Evolutionary conservation across 306 rosid species (phyloP), one percentile per base, ranked within the genome.

Genomic region (Malus sieversii): DNA sequence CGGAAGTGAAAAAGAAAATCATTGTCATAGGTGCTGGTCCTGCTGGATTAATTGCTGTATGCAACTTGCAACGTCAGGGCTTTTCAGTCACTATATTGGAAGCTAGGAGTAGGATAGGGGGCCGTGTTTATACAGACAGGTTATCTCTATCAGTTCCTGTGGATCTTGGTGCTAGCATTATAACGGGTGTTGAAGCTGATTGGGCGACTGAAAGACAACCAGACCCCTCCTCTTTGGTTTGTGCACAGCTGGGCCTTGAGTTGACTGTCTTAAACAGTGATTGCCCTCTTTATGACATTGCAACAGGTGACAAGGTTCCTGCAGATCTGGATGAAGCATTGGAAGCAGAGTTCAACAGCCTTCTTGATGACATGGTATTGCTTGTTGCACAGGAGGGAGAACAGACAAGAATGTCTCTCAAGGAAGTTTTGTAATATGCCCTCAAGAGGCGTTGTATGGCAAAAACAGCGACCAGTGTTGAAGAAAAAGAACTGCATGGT

Each of bases 141-240:
- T 85, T 91, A 60, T 88, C 99, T 61, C 90, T 96, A 71, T 96
- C 99, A 77, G 99, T 96, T 77, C 98, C 97, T 4, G 99, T 96
- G 68, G 99, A 96, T 89, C 98, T 96, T 77, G 99, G 99, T 75
- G 99, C 99, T 74, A 96, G 99, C 89, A 96, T 92, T 87, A 96
- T 96, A 76, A 96, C 99, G 40, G 99, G 99, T 73, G 97, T 96
- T 71, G 99, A 96, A 91, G 99, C 99, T 82, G 99, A 96, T 83
- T 95, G 91, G 77, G 89, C 89, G 48, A 96, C 98, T 45, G 99
- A 90, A 88, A 92, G 99, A 81, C 89, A 97, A 82, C 97, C 99
- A 11, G 99, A 96, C 84, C 99, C 99, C 65, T 92, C 99, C 58
- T 89, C 99, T 59, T 83, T 96, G 92, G 74, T 96, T 82, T 96